Conservation (phyloP, 2,329 filamentous ascomycete species). For the Aspergillus eucalypticola region DNA sequence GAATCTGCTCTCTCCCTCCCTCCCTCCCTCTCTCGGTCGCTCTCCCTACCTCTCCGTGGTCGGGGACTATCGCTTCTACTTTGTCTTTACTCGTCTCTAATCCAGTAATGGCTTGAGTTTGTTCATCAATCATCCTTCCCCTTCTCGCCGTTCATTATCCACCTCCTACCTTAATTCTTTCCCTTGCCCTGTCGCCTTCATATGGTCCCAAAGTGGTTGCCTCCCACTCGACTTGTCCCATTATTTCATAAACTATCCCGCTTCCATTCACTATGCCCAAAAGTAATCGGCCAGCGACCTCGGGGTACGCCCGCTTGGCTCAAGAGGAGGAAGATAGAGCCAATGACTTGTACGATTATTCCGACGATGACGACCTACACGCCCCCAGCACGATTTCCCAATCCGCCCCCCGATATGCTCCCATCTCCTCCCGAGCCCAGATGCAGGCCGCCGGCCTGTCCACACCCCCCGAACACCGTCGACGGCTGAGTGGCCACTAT, state of each 20-base stretch:
- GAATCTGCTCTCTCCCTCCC: neutral
- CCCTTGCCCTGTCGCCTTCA: slow-evolving; percentile 8
- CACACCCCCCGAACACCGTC: slow-evolving; percentile 43
- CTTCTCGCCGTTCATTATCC: slow-evolving; percentile 5
- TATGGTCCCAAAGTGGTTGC: slow-evolving; percentile 12
- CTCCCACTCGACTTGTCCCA: slow-evolving; percentile 13
- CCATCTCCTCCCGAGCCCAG: slow-evolving; percentile 56
- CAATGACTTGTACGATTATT: slow-evolving; percentile 60
- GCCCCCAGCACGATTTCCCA: slow-evolving; percentile 57
- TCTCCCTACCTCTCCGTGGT: neutral
- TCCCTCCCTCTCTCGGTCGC: neutral
- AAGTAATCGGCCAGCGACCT: slow-evolving; percentile 65
- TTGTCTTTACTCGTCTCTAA: slow-evolving; percentile 4
- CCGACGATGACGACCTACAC: slow-evolving; percentile 66
- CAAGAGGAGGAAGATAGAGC: slow-evolving; percentile 68
- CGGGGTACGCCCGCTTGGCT: slow-evolving; percentile 80
- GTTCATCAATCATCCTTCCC: neutral
- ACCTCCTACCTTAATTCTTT: slow-evolving; percentile 4
- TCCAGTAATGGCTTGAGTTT: neutral
- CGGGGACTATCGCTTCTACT: neutral
- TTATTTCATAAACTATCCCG: slow-evolving; percentile 24
- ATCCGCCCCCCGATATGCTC: slow-evolving; percentile 62
- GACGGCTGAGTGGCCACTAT: slow-evolving; percentile 50
- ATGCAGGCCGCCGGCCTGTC: slow-evolving; percentile 47
- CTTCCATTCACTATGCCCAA: slow-evolving; percentile 60